A percentile compares a stretch with the other conserved stretches of the same genome.
Evolutionary conservation across 768 basidiomycete species (phyloP).

Genomic region (Agaricus sinodeliciosus): DNA sequence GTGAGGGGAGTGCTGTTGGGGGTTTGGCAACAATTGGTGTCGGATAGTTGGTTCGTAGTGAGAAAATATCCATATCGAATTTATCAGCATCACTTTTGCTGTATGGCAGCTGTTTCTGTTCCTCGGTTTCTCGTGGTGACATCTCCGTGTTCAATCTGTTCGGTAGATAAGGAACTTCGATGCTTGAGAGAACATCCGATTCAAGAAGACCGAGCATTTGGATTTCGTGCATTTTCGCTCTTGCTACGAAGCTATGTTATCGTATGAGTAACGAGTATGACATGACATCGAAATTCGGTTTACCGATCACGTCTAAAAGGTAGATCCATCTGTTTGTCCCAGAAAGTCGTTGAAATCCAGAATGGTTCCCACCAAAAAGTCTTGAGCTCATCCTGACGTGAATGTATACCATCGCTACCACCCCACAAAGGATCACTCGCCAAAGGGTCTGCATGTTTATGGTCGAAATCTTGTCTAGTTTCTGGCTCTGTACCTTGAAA

Average conservation of each 20-base stretch:
- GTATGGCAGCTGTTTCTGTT: conserved; percentile 28
- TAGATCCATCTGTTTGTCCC: conserved; percentile 83
- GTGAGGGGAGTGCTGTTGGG: conserved; percentile 33
- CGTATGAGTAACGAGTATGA: conserved; percentile 1
- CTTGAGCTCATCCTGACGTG: conserved; percentile 34
- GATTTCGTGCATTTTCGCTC: conserved; percentile 96
- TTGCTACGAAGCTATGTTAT: conserved; percentile 70
- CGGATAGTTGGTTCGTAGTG: conserved; percentile 33
- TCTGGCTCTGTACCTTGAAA: conserved; percentile 67
- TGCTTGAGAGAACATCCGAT: conserved; percentile 84
- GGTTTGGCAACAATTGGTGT: conserved; percentile 18
- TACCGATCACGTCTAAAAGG: conserved; percentile 78
- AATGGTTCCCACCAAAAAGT: conserved; percentile 90
- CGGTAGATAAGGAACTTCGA: conserved; percentile 77
- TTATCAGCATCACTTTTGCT: conserved; percentile 58
- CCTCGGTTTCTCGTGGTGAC: conserved; percentile 13
- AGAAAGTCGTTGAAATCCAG: conserved; percentile 76
- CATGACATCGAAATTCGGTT: not conserved
- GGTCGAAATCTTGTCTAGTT: conserved; percentile 36
- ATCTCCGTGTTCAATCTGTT: conserved; percentile 29
- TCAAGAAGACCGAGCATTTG: conserved; percentile 91
- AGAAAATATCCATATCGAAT: conserved; percentile 69
- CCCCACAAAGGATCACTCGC: conserved; percentile 71
- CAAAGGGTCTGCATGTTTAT: conserved; percentile 57
- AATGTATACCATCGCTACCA: conserved; percentile 42